Base-by-base conservation (phyloP, 2,329 filamentous ascomycete species). In the Paraphoma sp. region DNA sequence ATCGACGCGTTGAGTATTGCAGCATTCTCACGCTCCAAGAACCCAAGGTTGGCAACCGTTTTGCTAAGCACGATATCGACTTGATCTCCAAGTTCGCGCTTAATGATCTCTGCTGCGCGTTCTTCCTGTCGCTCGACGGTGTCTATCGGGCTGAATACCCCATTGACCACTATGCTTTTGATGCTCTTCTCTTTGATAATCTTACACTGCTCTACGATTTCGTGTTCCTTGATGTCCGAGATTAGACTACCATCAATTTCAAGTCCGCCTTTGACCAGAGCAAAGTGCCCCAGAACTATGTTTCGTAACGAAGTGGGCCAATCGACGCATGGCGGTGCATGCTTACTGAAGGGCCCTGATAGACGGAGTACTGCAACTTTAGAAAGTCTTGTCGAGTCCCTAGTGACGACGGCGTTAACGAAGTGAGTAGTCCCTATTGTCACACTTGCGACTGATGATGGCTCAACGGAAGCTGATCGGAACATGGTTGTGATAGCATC, bases 121-220 rank as follows among this genome's bases (percentile, higher is more conserved):
- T 82, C 75, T 69, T 87, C 85, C 66, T 87, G 85, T 42, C 71
- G 72, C 62, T 81, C 81, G 3, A 78, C 61, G 9, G 82, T 80
- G 64, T 88, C 85, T 23, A 87, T 83, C 0, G 85, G 84, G 8
- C 82, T 84, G 70, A 85, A 87, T 8, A 87, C 80, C 1, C 85
- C 85, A 4, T 83, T 81, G 4, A 88, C 74, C 0, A 86, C 85
- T 1, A 88, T 75, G 40, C 78, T 79, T 17, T 71, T 75, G 49
- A 83, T 71, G 1, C 77, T 76, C 18, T 78, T 77, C 38, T 77
- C 74, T 63, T 78, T 79, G 61, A 82, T 81, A 17, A 75, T 72
- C 5, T 65, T 74, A 54, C 80, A 81, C 60, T 80, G 71, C 38
- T 77, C 73, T 6, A 81, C 64, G 17, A 83, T 72, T 76, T 84